Percentiles rank a stretch among this genome's conserved stretches.
These are phyloP conservation scores for Hypoxylon sp. DNA, from an alignment of 2,329 filamentous ascomycete species.

Conservation along the genomic window DNA sequence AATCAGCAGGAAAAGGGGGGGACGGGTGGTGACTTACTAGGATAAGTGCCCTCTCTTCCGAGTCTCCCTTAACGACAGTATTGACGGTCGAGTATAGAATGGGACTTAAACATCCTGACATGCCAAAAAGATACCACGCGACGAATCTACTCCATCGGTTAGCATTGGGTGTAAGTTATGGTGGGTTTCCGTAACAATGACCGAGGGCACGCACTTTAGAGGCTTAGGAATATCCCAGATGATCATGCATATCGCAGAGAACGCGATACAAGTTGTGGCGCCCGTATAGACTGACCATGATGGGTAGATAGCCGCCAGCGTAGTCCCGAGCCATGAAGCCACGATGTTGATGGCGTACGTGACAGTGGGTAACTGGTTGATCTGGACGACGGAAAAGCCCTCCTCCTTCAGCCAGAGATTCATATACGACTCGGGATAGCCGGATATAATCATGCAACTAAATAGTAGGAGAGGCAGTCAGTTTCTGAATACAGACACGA, in stretches of 20 bases:
- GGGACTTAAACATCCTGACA: conserved; percentile 58
- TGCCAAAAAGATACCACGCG: conserved; percentile 60
- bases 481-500: background rate
- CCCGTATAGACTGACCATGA: conserved; percentile 64
- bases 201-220: conserved; percentile 57
- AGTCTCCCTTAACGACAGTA: conserved; percentile 58
- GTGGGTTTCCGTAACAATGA: no score
- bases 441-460: conserved; percentile 62
- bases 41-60: conserved; percentile 60
- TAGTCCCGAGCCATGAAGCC: conserved; percentile 64
- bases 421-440: conserved; percentile 65
- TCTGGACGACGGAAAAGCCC: conserved; percentile 63
- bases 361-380: conserved; percentile 66
- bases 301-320: conserved; percentile 64
- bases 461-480: background rate
- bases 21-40: conserved; percentile 45
- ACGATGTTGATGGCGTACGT: conserved; percentile 64
- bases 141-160: conserved; percentile 53
- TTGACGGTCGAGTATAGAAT: conserved; percentile 62
- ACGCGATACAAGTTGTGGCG: conserved; percentile 58
- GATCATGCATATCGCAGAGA: conserved; percentile 63
- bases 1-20: background rate
- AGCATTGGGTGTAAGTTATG: background rate
- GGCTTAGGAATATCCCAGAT: conserved; percentile 65
- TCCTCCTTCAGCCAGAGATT: conserved; percentile 67